These are phyloP conservation scores for Barbarea vulgaris DNA, from an alignment of 345 rosid genomes.

Conservation along the genomic window DNA sequence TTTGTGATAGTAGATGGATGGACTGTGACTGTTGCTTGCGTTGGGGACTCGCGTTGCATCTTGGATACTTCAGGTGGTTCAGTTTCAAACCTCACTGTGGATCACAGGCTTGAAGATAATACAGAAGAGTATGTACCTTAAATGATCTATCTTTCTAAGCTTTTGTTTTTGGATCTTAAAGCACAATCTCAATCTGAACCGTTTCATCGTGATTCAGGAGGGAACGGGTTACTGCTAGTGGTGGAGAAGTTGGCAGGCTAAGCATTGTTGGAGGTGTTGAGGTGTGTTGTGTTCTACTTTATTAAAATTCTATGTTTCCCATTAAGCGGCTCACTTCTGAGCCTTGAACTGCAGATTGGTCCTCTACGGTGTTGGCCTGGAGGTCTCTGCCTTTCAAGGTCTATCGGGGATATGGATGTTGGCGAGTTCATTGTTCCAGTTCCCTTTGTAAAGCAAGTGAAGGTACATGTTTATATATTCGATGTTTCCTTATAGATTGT, in stretches of 20 bases:
- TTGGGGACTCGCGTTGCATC: constrained; percentile 92
- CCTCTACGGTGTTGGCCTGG: constrained; percentile 97
- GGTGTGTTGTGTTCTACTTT: constrained; percentile 44
- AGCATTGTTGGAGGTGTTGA: constrained; percentile 79
- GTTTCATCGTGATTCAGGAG: constrained; percentile 51
- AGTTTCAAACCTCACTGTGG: constrained; percentile 77
- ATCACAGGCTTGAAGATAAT: constrained; percentile 91
- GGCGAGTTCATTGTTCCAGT: constrained; percentile 94
- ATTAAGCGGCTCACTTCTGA: neutral
- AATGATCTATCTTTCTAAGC: neutral
- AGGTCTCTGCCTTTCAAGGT: constrained; percentile 90
- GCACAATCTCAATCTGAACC: constrained; percentile 1
- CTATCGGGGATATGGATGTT: constrained; percentile 93
- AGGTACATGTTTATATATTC: constrained; percentile 45
- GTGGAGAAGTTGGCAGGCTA: constrained; percentile 98
- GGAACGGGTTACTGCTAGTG: constrained; percentile 89
- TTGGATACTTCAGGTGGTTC: constrained; percentile 74
- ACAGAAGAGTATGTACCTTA: constrained; percentile 67
- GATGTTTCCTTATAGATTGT: neutral
- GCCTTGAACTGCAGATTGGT: constrained; percentile 55
- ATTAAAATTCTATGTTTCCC: neutral
- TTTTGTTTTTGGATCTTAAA: constrained; percentile 4
- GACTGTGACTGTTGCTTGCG: constrained; percentile 93
- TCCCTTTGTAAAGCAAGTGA: constrained; percentile 91
- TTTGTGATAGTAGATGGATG: constrained; percentile 90